phyloP scores from a whole-genome alignment of 176 grass and related monocot genomes.

The Paspalum notatum region DNA sequence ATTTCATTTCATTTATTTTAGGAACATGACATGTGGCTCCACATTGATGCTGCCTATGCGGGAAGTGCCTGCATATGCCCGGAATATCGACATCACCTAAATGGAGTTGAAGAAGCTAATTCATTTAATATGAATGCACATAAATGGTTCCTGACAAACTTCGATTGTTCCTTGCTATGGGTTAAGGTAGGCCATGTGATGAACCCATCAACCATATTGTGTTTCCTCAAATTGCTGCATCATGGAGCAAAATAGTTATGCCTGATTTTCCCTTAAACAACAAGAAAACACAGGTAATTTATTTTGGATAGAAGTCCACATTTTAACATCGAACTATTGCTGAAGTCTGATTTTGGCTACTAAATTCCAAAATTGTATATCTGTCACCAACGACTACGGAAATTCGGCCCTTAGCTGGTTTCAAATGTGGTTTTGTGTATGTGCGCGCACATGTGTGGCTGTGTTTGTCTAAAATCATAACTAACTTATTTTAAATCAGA shows the following conservation, averaged over 20 bases:
- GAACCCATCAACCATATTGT: slow-evolving; percentile 19
- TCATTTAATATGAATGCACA: slow-evolving; percentile 96
- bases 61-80: slow-evolving; percentile 83
- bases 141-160: slow-evolving; percentile 87
- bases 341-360: too few species aligned
- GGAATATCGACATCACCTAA: slow-evolving; percentile 71
- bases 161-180: slow-evolving; percentile 81
- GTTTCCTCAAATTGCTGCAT: neutral
- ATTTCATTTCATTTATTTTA: slow-evolving; percentile 39
- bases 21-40: slow-evolving; percentile 70
- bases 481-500: too few species aligned
- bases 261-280: neutral
- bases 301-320: neutral
- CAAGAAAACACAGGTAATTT: neutral
- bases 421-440: too few species aligned
- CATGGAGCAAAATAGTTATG: neutral
- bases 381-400: too few species aligned
- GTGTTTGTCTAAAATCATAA: too few species aligned
- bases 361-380: too few species aligned
- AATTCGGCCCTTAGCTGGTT: too few species aligned
- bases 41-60: slow-evolving; percentile 85
- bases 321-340: too few species aligned
- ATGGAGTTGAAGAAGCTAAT: slow-evolving; percentile 88
- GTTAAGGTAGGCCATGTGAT: slow-evolving; percentile 58
- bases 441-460: too few species aligned